Evolutionary conservation across 352 stramenopile species (phyloP).

Genomic region (Globisporangium abappressorium): DNA sequence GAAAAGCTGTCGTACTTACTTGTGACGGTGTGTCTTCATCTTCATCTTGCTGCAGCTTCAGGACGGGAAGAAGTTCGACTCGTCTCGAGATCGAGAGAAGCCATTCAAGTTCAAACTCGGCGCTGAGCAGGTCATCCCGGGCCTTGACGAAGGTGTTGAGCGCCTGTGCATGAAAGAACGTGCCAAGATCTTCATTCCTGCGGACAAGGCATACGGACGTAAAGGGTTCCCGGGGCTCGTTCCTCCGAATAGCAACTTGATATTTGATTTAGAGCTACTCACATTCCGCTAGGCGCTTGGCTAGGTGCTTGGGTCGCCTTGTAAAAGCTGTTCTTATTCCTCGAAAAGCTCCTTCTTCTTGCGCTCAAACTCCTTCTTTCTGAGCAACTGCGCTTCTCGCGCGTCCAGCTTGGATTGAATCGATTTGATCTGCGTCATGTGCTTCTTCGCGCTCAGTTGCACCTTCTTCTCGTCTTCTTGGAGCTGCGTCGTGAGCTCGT

Average conservation of each 20-base stretch:
- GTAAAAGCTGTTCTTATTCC: background rate
- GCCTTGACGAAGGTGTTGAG: slow-evolving; percentile 81
- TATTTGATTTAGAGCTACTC: slow-evolving; percentile 92
- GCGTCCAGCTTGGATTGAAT: slow-evolving; percentile 55
- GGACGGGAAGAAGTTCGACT: slow-evolving; percentile 77
- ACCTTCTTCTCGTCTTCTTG: slow-evolving; percentile 28
- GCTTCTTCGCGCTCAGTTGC: slow-evolving; percentile 27
- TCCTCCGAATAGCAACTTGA: slow-evolving; percentile 89
- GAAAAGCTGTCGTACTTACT: background rate
- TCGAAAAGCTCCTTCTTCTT: slow-evolving; percentile 64
- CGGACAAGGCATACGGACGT: slow-evolving; percentile 82
- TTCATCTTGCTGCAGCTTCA: slow-evolving; percentile 36
- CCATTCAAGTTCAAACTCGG: slow-evolving; percentile 90
- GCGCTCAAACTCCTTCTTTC: slow-evolving; percentile 58
- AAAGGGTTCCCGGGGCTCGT: slow-evolving; percentile 86
- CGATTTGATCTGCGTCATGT: slow-evolving; percentile 46
- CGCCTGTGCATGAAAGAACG: slow-evolving; percentile 83
- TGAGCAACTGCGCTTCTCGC: slow-evolving; percentile 33
- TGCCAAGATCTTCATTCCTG: slow-evolving; percentile 85
- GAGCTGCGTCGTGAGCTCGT: slow-evolving; percentile 17
- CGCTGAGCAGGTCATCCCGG: slow-evolving; percentile 86
- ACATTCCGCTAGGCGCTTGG: slow-evolving; percentile 53
- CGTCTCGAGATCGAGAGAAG: slow-evolving; percentile 72
- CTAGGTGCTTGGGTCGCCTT: background rate
- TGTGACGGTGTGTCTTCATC: background rate